Base-by-base conservation (phyloP, 1,284 basidiomycete species). In the Ganoderma leucocontextum region DNA sequence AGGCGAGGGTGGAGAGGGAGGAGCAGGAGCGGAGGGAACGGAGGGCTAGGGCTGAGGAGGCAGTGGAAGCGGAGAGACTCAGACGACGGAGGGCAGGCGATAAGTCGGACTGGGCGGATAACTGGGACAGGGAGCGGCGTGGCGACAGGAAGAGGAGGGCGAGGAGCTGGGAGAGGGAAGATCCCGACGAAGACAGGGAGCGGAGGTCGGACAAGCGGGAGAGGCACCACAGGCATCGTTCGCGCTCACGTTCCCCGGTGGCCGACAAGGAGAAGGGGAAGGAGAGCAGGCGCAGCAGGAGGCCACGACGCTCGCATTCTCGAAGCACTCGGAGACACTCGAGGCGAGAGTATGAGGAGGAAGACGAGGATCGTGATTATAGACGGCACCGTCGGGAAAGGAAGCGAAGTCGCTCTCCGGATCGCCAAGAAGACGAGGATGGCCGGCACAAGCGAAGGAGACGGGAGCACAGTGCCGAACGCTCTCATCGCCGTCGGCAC, bases 21-120 rank as follows among this genome's bases (percentile, higher is more conserved):
- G 89, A 90, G 69, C 84, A 87, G 68, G 89, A 92, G 74, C 82
- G 87, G 66, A 82, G 75, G 62, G 91, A 93, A 71, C 80, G 90
- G 47, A 81, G 83, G 62, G 83, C 83, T 0, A 82, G 92, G 5
- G 92, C 92, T 2, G 86, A 91, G 75, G 92, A 94, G 76, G 92
- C 92, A 22, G 84, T 82, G 2, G 86, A 85, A 44, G 91, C 91
- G 12, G 89, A 89, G 76, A 83, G 86, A 67, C 76, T 86, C 68
- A 80, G 88, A 67, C 82, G 87, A 62, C 78, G 79, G 8, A 77
- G 80, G 70, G 81, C 80, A 25, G 77, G 80, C 38, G 75, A 74
- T 55, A 74, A 78, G 25, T 76, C 72, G n/a, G 70, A 73, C 44
- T 76, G 77, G 74, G 72, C 76, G 49, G 80, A 80, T 70, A 74